Conservation (phyloP, 495 filamentous ascomycete genomes). For the Hypoxylon trugodes region DNA sequence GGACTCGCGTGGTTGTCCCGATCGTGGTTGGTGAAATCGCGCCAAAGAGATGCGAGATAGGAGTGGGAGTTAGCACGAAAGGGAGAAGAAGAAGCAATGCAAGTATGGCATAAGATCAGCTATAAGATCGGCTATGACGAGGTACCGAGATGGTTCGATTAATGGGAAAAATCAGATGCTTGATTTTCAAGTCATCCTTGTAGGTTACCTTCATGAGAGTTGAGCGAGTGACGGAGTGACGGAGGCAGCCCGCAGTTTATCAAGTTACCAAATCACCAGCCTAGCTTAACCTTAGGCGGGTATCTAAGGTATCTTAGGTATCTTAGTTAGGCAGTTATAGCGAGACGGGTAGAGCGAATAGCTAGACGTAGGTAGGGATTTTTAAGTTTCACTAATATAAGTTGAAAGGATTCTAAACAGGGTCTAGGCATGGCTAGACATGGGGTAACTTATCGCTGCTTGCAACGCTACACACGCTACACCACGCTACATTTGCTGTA, state of each 20-base stretch:
- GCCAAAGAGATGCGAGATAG: too few relatives aligned
- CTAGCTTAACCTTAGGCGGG: too few relatives aligned
- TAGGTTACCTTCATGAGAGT: too few relatives aligned
- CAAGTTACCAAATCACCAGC: background rate
- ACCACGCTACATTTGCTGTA: too few relatives aligned
- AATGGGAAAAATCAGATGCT: constrained; percentile 32
- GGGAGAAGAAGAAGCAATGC: background rate
- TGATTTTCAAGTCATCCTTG: constrained; percentile 1
- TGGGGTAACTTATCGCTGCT: too few relatives aligned
- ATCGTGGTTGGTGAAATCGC: too few relatives aligned
- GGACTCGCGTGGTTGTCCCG: constrained; percentile 6
- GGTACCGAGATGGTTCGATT: constrained; percentile 26
- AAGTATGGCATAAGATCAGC: background rate
- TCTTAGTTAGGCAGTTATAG: too few relatives aligned
- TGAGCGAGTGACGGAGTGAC: too few relatives aligned
- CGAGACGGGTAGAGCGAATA: too few relatives aligned
- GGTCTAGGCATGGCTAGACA: constrained; percentile 13
- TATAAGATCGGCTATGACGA: constrained; percentile 5
- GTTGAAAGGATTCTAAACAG: constrained; percentile 12
- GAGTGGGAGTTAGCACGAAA: too few relatives aligned
- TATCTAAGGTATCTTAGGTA: too few relatives aligned
- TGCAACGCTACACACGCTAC: background rate
- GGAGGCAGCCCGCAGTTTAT: too few relatives aligned
- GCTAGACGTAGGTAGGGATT: background rate
- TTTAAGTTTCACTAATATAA: constrained; percentile 7